phyloP scores from a whole-genome alignment of 352 stramenopile species.

The Pythium angustatum region DNA sequence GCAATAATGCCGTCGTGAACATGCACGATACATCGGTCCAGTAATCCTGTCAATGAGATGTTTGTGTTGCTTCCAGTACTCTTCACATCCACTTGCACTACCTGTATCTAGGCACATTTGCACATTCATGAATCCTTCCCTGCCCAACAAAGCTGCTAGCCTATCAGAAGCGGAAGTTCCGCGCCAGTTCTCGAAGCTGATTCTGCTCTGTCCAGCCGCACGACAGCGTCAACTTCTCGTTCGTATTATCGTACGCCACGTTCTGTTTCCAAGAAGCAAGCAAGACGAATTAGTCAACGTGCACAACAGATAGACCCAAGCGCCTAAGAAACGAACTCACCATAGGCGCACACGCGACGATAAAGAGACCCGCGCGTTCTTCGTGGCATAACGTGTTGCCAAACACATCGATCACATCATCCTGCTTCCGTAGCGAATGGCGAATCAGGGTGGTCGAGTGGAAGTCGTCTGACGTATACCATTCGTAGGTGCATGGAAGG shows the following conservation, averaged over 20 bases:
- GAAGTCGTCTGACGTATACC: conserved; percentile 57
- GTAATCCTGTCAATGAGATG: no score
- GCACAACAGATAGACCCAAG: no score
- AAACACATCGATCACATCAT: conserved; percentile 64
- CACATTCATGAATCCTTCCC: no score
- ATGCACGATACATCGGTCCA: conserved; percentile 13
- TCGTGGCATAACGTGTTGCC: conserved; percentile 63
- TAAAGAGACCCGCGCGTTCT: conserved; percentile 68
- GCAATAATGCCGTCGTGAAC: conserved; percentile 38
- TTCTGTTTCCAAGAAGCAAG: conserved; percentile 37
- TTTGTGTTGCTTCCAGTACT: no score
- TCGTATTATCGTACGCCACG: conserved; percentile 60
- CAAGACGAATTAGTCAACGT: conserved; percentile 2
- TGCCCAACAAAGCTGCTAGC: not conserved
- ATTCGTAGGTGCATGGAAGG: conserved; percentile 49
- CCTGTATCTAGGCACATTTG: no score
- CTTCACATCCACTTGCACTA: no score
- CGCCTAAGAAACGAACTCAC: no score
- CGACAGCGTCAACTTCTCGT: conserved; percentile 51
- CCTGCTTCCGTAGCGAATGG: conserved; percentile 45
- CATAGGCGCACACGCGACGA: conserved; percentile 60
- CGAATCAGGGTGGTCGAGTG: conserved; percentile 42
- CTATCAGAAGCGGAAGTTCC: conserved; percentile 67
- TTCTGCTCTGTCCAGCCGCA: conserved; percentile 68
- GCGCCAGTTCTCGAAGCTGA: conserved; percentile 58